Conservation (phyloP, 352 stramenopile species). For the Pythium biforme region DNA sequence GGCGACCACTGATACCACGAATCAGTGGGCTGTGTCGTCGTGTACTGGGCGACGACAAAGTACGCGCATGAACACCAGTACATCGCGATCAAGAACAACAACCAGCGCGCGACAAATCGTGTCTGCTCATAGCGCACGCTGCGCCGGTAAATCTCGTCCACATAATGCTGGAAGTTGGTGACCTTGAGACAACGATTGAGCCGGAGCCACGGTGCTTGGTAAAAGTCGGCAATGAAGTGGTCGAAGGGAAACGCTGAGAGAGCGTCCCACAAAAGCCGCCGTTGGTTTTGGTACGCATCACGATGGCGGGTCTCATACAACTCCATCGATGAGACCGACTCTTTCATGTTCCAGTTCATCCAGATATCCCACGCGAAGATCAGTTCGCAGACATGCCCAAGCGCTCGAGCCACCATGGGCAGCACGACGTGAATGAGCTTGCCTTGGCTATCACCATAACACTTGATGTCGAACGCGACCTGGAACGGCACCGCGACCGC, state of each 20-base stretch:
- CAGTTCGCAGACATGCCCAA: constrained; percentile 39
- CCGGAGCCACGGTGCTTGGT: constrained; percentile 38
- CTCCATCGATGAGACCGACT: constrained; percentile 38
- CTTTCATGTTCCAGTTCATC: constrained; percentile 45
- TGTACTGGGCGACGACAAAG: constrained; percentile 32
- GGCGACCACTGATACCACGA: constrained; percentile 47
- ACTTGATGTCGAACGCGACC: constrained; percentile 53
- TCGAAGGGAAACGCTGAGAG: constrained; percentile 45
- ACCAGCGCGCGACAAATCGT: constrained; percentile 47
- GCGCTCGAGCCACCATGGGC: constrained; percentile 20
- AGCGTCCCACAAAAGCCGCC: constrained; percentile 43
- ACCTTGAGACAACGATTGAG: constrained; percentile 51
- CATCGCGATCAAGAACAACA: constrained; percentile 55
- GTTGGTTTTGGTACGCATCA: constrained; percentile 36
- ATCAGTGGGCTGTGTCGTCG: constrained; percentile 1
- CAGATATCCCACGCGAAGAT: constrained; percentile 51
- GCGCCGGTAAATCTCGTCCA: constrained; percentile 54
- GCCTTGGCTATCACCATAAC: constrained; percentile 18
- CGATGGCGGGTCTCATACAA: constrained; percentile 49
- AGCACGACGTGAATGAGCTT: constrained; percentile 38
- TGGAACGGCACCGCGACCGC: constrained; percentile 40
- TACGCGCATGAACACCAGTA: constrained; percentile 64
- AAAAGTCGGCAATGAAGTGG: constrained; percentile 32
- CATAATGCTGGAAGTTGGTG: constrained; percentile 50
- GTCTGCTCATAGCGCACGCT: constrained; percentile 54